These are phyloP conservation scores for Fusarium proliferatum DNA, from an alignment of 2,329 filamentous ascomycete genomes.

Conservation along the genomic window DNA sequence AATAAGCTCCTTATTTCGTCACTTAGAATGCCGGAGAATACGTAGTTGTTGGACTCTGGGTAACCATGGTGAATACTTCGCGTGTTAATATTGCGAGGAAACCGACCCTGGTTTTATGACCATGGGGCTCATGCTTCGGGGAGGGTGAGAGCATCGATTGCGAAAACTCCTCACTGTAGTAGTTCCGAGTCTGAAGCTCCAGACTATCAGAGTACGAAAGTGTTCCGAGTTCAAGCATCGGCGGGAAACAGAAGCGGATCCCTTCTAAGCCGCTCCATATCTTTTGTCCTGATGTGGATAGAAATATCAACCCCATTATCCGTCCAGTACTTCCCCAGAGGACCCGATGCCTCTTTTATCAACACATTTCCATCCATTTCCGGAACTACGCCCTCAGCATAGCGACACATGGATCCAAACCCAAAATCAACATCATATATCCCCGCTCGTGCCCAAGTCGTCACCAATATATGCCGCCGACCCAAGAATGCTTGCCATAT, in stretches of 20 bases:
- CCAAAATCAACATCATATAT: constrained; percentile 45
- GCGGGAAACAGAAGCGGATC: constrained; percentile 30
- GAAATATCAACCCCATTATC: constrained; percentile 40
- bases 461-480: constrained; percentile 39
- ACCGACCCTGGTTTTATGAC: neutral
- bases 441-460: constrained; percentile 42
- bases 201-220: too few relatives aligned
- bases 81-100: too few relatives aligned
- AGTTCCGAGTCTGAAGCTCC: neutral
- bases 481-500: constrained; percentile 46
- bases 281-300: constrained; percentile 24
- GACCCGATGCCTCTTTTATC: constrained; percentile 40
- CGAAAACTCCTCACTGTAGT: neutral
- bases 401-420: constrained; percentile 20
- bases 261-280: constrained; percentile 29
- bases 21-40: neutral
- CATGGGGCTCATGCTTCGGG: neutral
- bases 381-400: constrained; percentile 39
- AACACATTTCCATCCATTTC: constrained; percentile 38
- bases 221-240: neutral
- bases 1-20: neutral
- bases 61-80: too few relatives aligned
- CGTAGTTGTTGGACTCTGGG: too few relatives aligned
- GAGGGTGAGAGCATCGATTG: neutral
- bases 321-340: constrained; percentile 26